Evolutionary conservation across 805 yeast species (phyloP).

Genomic region (Kuraishia ogatae): DNA sequence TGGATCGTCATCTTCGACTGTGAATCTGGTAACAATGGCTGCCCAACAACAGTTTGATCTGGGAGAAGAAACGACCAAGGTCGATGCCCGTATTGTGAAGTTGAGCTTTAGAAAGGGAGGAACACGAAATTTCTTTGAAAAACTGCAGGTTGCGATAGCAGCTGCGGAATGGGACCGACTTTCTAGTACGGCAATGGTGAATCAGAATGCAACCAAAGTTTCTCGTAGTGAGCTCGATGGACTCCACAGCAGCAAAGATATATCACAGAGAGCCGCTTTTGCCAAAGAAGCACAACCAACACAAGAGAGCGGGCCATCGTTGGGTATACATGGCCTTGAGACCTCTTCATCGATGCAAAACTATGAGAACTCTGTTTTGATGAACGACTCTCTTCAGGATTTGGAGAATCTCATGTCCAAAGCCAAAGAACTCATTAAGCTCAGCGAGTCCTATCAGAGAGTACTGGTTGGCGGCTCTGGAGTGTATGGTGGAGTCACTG

Average conservation of each 20-base stretch:
- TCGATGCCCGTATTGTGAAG: constrained; percentile 36
- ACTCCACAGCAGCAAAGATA: neutral
- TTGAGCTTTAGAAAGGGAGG: constrained; percentile 74
- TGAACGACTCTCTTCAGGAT: constrained; percentile 67
- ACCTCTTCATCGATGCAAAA: neutral
- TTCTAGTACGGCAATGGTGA: constrained; percentile 15
- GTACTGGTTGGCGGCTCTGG: constrained; percentile 9
- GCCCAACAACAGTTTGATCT: neutral
- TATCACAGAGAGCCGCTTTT: neutral
- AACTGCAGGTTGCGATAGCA: constrained; percentile 36
- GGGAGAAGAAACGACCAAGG: constrained; percentile 5
- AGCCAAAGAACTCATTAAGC: constrained; percentile 59
- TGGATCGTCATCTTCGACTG: too few relatives aligned
- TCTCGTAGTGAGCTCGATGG: constrained; percentile 1
- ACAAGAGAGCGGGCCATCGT: neutral
- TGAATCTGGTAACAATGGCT: too few relatives aligned
- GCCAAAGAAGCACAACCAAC: neutral
- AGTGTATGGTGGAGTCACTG: neutral
- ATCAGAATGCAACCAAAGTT: constrained; percentile 25
- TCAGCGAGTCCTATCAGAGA: constrained; percentile 38
- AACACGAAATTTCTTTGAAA: constrained; percentile 40
- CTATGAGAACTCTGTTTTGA: constrained; percentile 44
- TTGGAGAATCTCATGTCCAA: constrained; percentile 68
- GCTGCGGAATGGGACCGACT: constrained; percentile 37
- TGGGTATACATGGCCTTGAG: constrained; percentile 1